phyloP scores from a whole-genome alignment of 2,329 filamentous ascomycete species.

The Chrysoporthe puriensis region DNA sequence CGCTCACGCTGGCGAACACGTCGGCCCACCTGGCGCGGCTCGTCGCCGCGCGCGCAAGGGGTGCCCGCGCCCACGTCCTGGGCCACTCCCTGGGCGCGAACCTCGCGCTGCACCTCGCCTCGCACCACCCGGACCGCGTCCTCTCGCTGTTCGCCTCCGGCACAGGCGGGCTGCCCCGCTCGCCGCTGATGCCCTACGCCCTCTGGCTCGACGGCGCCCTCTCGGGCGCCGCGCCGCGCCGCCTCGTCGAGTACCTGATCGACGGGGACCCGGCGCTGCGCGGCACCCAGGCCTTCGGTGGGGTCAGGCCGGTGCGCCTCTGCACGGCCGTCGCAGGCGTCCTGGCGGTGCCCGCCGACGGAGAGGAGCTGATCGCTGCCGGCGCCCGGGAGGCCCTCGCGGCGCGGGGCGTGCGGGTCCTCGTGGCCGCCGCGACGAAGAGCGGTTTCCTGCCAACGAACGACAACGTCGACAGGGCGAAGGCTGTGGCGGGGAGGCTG shows the following conservation, averaged over 20 bases:
- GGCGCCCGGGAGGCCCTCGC: background rate
- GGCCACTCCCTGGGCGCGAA: constrained; percentile 13
- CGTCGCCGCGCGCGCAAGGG: background rate
- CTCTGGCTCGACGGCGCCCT: too few species aligned
- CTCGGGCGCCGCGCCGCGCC: background rate
- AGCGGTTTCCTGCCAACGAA: constrained; percentile 6
- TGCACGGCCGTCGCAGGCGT: too few species aligned
- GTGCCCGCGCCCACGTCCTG: background rate
- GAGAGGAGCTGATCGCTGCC: background rate
- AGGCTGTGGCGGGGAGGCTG: constrained; percentile 3
- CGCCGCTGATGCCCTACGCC: too few species aligned
- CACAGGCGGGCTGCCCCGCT: background rate
- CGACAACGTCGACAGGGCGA: constrained; percentile 13
- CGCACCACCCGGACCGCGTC: background rate
- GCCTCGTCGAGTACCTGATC: background rate
- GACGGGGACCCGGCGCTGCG: constrained; percentile 4
- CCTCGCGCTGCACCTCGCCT: constrained; percentile 11
- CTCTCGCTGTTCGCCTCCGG: constrained; percentile 5
- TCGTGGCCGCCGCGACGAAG: constrained; percentile 1
- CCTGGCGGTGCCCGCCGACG: background rate
- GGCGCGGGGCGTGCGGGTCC: background rate
- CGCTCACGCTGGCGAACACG: background rate
- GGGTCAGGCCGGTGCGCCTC: background rate
- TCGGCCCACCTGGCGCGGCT: background rate
- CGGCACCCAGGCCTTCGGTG: background rate